A percentile compares a stretch with the other conserved stretches of the same genome.
Evolutionary conservation across 208 protist species (phyloP).

Genomic region (Trypanosoma boissoni): DNA sequence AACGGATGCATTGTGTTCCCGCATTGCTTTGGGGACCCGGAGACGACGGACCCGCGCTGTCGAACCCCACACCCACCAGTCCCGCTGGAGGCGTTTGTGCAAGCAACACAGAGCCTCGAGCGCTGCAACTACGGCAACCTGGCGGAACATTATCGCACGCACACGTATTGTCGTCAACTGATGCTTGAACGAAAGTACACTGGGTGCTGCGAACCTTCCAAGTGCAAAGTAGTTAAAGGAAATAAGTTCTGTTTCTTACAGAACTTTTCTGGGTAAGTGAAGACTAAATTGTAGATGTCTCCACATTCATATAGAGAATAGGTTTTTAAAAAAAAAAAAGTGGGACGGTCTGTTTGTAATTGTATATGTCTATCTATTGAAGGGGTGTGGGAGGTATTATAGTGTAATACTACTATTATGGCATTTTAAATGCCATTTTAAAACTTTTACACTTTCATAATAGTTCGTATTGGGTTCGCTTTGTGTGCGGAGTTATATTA

Average conservation of each 20-base stretch:
- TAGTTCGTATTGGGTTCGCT: too few species aligned
- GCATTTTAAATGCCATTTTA: too few species aligned
- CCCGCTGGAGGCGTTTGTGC: conserved; percentile 2
- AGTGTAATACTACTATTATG: too few species aligned
- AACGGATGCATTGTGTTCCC: conserved; percentile 22
- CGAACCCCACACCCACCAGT: conserved; percentile 15
- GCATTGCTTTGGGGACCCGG: conserved; percentile 17
- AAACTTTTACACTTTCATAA: too few species aligned
- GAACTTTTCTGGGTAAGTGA: conserved; percentile 8
- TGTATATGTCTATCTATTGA: too few species aligned
- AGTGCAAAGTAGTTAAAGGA: background rate
- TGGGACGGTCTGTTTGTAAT: too few species aligned
- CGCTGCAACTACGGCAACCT: conserved; percentile 8
- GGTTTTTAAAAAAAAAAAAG: too few species aligned
- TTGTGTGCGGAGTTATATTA: background rate
- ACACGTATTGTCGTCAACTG: conserved; percentile 4
- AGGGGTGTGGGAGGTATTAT: too few species aligned
- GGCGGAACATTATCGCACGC: conserved; percentile 4
- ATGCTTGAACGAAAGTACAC: background rate
- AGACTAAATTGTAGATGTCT: too few species aligned
- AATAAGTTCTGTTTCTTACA: conserved; percentile 17
- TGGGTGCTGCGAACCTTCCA: background rate
- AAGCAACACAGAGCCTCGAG: conserved; percentile 5
- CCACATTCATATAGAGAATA: too few species aligned
- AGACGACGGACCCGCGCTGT: background rate